Evolutionary conservation across 1,284 basidiomycete genomes (phyloP).

Genomic region (Austroboletus novae-zelandiae): DNA sequence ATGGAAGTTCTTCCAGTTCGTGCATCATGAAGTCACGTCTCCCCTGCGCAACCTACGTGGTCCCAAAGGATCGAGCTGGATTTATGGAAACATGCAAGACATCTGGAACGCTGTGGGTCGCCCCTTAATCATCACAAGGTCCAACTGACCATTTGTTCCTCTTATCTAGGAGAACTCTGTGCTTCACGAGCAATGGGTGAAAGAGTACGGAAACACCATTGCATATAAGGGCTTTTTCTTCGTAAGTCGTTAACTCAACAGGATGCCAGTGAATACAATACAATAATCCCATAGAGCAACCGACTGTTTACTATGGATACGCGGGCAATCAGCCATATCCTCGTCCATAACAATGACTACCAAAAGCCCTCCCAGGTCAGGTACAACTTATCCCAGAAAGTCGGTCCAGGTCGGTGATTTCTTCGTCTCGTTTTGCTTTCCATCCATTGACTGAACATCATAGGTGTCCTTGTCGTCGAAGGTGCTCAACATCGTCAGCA

Average conservation of each 20-base stretch:
- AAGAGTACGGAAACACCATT: slow-evolving; percentile 52
- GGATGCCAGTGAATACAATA: not conserved
- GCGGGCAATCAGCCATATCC: slow-evolving; percentile 37
- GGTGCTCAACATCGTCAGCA: slow-evolving; percentile 30
- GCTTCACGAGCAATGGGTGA: slow-evolving; percentile 51
- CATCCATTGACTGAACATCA: not conserved
- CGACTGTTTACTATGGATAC: slow-evolving; percentile 35
- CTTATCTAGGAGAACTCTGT: slow-evolving; percentile 32
- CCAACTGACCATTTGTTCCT: not conserved
- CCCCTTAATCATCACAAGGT: not conserved
- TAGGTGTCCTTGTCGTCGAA: slow-evolving; percentile 24
- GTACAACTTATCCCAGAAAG: slow-evolving; percentile 17
- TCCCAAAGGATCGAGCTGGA: slow-evolving; percentile 44
- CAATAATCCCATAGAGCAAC: slow-evolving; percentile 1
- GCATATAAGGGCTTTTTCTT: slow-evolving; percentile 45
- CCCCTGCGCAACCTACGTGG: slow-evolving; percentile 49
- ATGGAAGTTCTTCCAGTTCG: slow-evolving; percentile 29
- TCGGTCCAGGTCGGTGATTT: slow-evolving; percentile 30
- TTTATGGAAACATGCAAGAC: slow-evolving; percentile 54
- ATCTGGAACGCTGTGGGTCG: slow-evolving; percentile 40
- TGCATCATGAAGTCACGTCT: slow-evolving; percentile 33
- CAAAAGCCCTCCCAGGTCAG: slow-evolving; percentile 32
- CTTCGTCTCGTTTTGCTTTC: not conserved
- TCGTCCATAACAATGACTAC: slow-evolving; percentile 37
- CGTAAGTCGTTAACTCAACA: slow-evolving; percentile 34